Evolutionary conservation across 2,329 filamentous ascomycete species (phyloP), one percentile per base, ranked within the genome.

Genomic region (Xylaria sp.): DNA sequence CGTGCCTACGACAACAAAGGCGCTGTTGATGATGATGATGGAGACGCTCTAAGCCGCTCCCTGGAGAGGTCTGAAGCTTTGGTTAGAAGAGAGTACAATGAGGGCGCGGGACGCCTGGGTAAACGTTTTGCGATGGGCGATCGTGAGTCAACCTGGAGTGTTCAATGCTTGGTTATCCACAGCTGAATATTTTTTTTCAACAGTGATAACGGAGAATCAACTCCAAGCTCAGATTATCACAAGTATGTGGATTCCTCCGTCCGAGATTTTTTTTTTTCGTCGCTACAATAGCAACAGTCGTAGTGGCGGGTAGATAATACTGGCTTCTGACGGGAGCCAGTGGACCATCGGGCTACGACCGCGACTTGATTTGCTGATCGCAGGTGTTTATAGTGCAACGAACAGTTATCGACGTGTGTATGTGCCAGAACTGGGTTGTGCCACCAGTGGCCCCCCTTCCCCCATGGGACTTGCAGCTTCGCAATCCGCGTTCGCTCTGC

Each of bases 171-270:
- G 33, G 13, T 23, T 51, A 23, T 58, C 25, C 5, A 15, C 28
- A 9, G 7, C 23, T 41, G 62, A 36, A 62, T 31, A 2, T 9
- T 31, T 0, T 39, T 9, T 31, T 0, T 39, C 12, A 31, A 5
- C 15, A 70, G 75, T 75, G 43, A 68, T 79, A 28, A 76, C 79
- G 1, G 79, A 81, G 64, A 80, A 75, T 64, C 77, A 79, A 61
- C 76, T 82, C 31, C 80, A 82, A 71, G 75, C 75, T 10, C 79
- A 80, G 59, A 76, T 82, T 59, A 82, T 81, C 51, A 77, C 78
- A 13, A 75, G 65, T 67, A 56, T 8, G 65, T 52, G 46, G 15
- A 9, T 52, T 41, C 9, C 25, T 13, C 7, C 8, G 25, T 39
- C 36, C 2, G 31, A 18, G 10, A 20, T 1, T 7, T 9, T 43